Conservation (phyloP, 495 filamentous ascomycete genomes). For the Rhypophila decipiens region DNA sequence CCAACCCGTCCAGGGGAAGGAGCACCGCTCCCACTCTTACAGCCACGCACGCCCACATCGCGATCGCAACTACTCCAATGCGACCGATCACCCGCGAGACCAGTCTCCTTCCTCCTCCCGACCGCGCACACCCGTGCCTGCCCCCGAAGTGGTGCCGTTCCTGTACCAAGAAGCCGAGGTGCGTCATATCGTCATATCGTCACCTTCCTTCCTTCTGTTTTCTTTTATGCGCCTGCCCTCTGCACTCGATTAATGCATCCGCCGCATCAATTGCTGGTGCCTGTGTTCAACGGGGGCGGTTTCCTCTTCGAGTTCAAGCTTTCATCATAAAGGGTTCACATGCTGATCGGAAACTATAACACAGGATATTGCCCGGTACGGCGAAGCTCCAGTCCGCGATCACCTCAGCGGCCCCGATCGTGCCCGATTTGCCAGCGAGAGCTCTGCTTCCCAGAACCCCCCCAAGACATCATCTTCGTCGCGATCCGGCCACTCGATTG, state of each 20-base stretch:
- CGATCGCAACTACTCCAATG: slow-evolving; percentile 72
- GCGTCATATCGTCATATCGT: slow-evolving; percentile 20
- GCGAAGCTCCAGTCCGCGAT: slow-evolving; percentile 74
- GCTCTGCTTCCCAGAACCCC: slow-evolving; percentile 28
- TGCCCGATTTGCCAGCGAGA: slow-evolving; percentile 53
- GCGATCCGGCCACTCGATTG: slow-evolving; percentile 45
- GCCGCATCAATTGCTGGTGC: no score
- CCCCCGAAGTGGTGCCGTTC: slow-evolving; percentile 93
- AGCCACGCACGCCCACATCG: slow-evolving; percentile 52
- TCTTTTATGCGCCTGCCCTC: background rate
- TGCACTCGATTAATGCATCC: slow-evolving; percentile 9
- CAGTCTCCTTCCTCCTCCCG: slow-evolving; percentile 63
- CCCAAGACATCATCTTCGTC: slow-evolving; percentile 48
- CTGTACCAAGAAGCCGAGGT: slow-evolving; percentile 85
- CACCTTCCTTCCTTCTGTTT: background rate
- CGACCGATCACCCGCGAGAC: slow-evolving; percentile 52
- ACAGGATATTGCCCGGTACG: slow-evolving; percentile 72
- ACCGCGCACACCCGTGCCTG: slow-evolving; percentile 77
- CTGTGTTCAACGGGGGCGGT: no score
- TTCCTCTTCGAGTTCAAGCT: no score
- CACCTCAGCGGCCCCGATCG: slow-evolving; percentile 63
- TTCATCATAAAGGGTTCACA: no score
- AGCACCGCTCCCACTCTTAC: slow-evolving; percentile 49
- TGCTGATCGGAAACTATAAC: no score
- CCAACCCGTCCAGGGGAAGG: slow-evolving; percentile 43